Evolutionary conservation across 2,329 filamentous ascomycete species (phyloP), one percentile per base, ranked within the genome.

Genomic region (Colletotrichum shisoi): DNA sequence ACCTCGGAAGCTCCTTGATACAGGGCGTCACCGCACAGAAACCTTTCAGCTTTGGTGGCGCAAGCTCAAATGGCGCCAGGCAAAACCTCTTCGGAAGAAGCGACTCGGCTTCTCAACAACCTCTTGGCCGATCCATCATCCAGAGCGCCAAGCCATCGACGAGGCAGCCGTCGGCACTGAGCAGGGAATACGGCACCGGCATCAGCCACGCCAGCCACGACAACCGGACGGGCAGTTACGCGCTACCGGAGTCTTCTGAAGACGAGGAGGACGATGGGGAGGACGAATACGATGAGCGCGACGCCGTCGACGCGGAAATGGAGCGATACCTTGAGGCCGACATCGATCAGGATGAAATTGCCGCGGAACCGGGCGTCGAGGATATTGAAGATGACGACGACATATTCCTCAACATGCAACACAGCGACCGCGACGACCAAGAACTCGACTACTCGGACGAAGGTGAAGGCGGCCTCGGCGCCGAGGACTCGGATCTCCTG

Each of bases 1-100:
- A 80, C 71, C 75, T 87, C 44, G 82, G 84, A 63, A 86, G 84
- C 75, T 86, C 85, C 44, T 80, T 86, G 60, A 78, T 84, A 76
- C 80, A 79, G 54, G 80, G 76, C 49, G 76, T 77, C 71, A 75
- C 76, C 44, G 75, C 75, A 40, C 75, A 76, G 19, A 82, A 80
- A 53, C 72, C 81, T 0, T 74, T 76, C 19, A 78, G 73, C 66
- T 82, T 82, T 62, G 78, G 79, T n/a, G 72, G 72, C 52, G 65
- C 76, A 57, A 74, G 68, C 24, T 60, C 75, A 15, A 70, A 72
- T 51, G 73, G 72, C 34, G 70, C 76, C 11, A 76, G 73, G 13
- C 77, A 75, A 68, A 81, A 73, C 34, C 73, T 81, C 4, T 83
- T 81, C 70, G 73, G 76, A 21, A 71, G 72, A 27, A 75, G 72